phyloP scores from a whole-genome alignment of 2,329 filamentous ascomycete genomes.

The Apiospora kogelbergensis region DNA sequence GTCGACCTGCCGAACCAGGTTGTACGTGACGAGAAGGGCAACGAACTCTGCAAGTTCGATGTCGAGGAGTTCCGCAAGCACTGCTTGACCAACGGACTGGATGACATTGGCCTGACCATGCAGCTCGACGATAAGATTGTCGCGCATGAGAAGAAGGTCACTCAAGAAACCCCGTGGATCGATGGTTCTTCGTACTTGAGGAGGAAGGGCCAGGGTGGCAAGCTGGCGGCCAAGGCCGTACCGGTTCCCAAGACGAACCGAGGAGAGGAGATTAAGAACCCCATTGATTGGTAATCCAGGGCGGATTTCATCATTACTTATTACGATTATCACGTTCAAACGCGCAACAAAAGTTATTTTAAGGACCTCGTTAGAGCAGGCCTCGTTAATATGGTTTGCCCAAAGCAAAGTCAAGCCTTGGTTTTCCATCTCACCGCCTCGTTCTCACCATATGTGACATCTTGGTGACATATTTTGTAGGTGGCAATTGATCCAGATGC shows the following conservation, averaged over 20 bases:
- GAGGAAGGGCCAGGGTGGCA: constrained; percentile 54
- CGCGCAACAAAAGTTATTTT: not conserved
- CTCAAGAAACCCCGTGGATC: constrained; percentile 82
- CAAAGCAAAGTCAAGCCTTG: not conserved
- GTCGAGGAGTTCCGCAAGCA: constrained; percentile 94
- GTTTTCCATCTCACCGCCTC: not conserved
- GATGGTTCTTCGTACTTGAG: constrained; percentile 82
- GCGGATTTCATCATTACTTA: not conserved
- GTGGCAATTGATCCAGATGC: not conserved
- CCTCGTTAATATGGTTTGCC: not conserved
- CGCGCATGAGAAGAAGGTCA: constrained; percentile 77
- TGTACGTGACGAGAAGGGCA: constrained; percentile 74
- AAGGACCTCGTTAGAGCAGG: not conserved
- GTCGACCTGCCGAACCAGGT: constrained; percentile 84
- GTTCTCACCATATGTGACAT: not conserved
- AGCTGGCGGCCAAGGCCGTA: constrained; percentile 57
- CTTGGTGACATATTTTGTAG: too few species aligned
- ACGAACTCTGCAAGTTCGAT: constrained; percentile 75
- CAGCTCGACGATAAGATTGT: constrained; percentile 88
- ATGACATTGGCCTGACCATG: constrained; percentile 94
- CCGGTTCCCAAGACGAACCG: constrained; percentile 87
- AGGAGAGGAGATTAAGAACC: constrained; percentile 80
- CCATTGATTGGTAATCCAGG: constrained; percentile 76
- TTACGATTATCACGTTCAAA: not conserved
- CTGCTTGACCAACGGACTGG: constrained; percentile 88